Evolutionary conservation across 768 basidiomycete genomes (phyloP).

Genomic region (Thelephora aurantiotincta): DNA sequence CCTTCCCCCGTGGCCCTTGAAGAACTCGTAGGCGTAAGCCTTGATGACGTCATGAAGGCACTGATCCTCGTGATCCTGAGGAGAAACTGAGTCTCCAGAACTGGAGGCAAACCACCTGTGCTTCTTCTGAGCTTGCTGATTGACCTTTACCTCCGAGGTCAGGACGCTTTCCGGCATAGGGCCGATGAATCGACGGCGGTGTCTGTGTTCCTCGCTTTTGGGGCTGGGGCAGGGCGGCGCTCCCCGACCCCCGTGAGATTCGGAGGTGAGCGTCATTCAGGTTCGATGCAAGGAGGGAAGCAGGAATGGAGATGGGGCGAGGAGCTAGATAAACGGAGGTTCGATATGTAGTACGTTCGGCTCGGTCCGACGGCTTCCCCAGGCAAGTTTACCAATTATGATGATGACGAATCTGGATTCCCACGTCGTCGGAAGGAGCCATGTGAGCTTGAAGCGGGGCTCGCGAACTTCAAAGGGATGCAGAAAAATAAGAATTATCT

Average conservation of each 20-base stretch:
- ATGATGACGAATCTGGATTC: too few species aligned
- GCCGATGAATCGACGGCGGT: conserved; percentile 55
- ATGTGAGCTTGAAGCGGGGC: too few species aligned
- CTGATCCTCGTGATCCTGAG: conserved; percentile 20
- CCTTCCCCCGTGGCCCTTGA: conserved; percentile 48
- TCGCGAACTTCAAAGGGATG: too few species aligned
- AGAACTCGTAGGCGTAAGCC: conserved; percentile 48
- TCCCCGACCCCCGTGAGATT: not conserved
- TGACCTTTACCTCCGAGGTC: conserved; percentile 23
- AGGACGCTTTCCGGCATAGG: conserved; percentile 58
- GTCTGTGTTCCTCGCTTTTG: conserved; percentile 17
- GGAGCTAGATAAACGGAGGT: too few species aligned
- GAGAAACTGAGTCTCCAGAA: conserved; percentile 2
- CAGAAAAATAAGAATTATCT: too few species aligned
- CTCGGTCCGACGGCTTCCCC: too few species aligned
- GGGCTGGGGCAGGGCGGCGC: not conserved
- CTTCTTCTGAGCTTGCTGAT: conserved; percentile 14
- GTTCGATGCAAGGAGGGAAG: too few species aligned
- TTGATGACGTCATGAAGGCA: conserved; percentile 34
- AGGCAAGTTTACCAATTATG: too few species aligned
- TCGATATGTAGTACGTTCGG: too few species aligned
- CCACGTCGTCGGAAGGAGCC: too few species aligned
- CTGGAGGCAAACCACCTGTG: conserved; percentile 7
- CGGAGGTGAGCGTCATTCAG: not conserved
- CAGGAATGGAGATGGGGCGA: not conserved